Evolutionary conservation across 1,284 basidiomycete genomes (phyloP).

Genomic region (Kalmanozyma brasiliensis): DNA sequence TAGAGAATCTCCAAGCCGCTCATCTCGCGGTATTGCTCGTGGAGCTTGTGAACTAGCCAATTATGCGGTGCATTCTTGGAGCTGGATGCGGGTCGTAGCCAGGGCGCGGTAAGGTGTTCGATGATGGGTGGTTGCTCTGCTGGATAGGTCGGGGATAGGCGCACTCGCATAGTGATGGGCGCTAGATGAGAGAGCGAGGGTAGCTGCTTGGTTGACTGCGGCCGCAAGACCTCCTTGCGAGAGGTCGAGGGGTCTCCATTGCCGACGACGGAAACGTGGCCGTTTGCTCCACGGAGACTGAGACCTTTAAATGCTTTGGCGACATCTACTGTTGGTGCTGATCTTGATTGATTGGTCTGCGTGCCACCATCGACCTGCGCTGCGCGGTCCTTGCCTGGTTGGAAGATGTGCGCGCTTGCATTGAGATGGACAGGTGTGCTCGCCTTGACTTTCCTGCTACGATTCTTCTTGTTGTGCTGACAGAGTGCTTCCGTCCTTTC

Average conservation of each 20-base stretch:
- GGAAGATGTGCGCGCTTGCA: slow-evolving; percentile 23
- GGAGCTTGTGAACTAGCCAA: slow-evolving; percentile 31
- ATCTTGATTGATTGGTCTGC: background rate
- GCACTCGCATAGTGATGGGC: slow-evolving; percentile 26
- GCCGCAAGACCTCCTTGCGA: background rate
- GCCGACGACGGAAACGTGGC: too few relatives aligned
- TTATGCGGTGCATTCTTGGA: background rate
- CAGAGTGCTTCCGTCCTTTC: background rate
- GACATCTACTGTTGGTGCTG: background rate
- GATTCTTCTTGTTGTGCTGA: slow-evolving; percentile 1
- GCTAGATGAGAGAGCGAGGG: slow-evolving; percentile 27
- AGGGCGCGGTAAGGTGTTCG: slow-evolving; percentile 28
- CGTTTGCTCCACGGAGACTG: background rate
- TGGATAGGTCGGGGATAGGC: slow-evolving; percentile 35
- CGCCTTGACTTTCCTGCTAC: background rate
- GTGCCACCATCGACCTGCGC: too few relatives aligned
- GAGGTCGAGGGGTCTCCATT: too few relatives aligned
- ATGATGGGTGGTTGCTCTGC: slow-evolving; percentile 21
- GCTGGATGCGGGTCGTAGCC: slow-evolving; percentile 11
- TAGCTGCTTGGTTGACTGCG: slow-evolving; percentile 5
- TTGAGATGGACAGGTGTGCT: slow-evolving; percentile 9
- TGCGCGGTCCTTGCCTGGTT: background rate
- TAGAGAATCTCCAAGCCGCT: slow-evolving; percentile 43
- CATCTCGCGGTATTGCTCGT: slow-evolving; percentile 28
- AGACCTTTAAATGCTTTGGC: slow-evolving; percentile 1